Conservation (phyloP, 2,329 filamentous ascomycete species). For the Ophiosphaerella korrae region DNA sequence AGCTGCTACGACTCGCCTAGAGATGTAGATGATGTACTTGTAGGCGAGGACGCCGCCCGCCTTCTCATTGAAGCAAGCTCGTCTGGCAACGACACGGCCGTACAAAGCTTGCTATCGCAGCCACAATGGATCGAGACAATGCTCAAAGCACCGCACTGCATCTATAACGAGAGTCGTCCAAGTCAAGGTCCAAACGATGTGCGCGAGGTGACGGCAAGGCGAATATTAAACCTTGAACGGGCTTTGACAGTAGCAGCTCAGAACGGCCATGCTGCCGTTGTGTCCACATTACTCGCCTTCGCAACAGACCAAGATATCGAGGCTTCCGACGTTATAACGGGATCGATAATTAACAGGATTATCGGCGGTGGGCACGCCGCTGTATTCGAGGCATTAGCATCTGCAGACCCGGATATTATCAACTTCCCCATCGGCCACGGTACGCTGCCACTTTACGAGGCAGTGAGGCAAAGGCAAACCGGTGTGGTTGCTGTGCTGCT, state of each 20-base stretch:
- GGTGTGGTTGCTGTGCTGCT: conserved; percentile 14
- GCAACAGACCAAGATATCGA: conserved; percentile 10
- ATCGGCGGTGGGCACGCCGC: conserved; percentile 12
- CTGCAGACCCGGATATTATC: conserved; percentile 16
- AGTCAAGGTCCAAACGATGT: conserved; percentile 4
- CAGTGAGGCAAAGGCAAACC: conserved; percentile 10
- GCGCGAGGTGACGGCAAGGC: conserved; percentile 8
- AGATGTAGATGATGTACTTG: conserved; percentile 12
- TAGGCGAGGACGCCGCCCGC: conserved; percentile 13
- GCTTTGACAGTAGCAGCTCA: conserved; percentile 12
- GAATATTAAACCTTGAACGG: conserved; percentile 9
- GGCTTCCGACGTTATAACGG: conserved; percentile 6
- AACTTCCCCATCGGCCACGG: conserved; percentile 11
- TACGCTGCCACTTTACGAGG: conserved; percentile 14
- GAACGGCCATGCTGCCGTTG: conserved; percentile 13
- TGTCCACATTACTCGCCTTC: conserved; percentile 17
- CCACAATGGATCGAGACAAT: conserved; percentile 13
- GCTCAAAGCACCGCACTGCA: conserved; percentile 7
- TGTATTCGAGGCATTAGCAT: conserved; percentile 14
- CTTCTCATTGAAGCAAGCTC: conserved; percentile 16
- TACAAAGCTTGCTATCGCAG: conserved; percentile 17
- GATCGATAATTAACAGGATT: conserved; percentile 6
- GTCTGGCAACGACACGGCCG: conserved; percentile 12
- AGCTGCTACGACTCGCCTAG: conserved; percentile 2
- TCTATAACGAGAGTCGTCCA: conserved; percentile 5